These are phyloP conservation scores for Mucor ambiguus DNA, from an alignment of 371 early-diverging fungal species.

Conservation along the genomic window DNA sequence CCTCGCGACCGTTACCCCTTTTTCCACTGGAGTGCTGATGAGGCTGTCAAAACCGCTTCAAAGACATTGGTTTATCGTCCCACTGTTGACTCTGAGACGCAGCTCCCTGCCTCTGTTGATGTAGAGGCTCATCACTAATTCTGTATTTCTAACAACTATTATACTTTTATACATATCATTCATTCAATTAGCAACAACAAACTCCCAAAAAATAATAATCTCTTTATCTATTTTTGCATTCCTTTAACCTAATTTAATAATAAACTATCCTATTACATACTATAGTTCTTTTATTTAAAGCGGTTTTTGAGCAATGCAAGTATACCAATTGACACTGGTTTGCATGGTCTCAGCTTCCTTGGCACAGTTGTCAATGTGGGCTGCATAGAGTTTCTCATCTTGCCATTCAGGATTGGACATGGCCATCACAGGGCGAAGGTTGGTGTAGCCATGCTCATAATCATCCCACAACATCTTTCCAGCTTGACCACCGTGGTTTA, in stretches of 20 bases:
- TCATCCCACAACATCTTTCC: conserved; percentile 26
- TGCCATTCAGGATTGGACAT: conserved; percentile 10
- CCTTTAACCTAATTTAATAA: neutral
- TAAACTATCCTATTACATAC: too few relatives aligned
- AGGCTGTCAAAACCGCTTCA: conserved; percentile 42
- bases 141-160: neutral
- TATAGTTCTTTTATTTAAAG: too few relatives aligned
- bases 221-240: neutral
- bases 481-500: conserved; percentile 24
- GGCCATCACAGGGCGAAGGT: conserved; percentile 20
- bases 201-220: neutral
- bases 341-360: conserved; percentile 4
- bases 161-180: neutral
- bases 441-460: conserved; percentile 17
- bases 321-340: conserved; percentile 10
- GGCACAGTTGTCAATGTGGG: neutral
- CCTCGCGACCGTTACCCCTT: conserved; percentile 50
- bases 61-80: conserved; percentile 10
- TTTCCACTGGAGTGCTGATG: conserved; percentile 54
- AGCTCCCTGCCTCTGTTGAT: neutral
- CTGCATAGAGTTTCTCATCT: conserved; percentile 5
- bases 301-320: conserved; percentile 17
- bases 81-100: neutral
- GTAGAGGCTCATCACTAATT: neutral
- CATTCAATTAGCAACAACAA: neutral